Conservation (phyloP, 768 basidiomycete species). For the Lactifluus echinatus region DNA sequence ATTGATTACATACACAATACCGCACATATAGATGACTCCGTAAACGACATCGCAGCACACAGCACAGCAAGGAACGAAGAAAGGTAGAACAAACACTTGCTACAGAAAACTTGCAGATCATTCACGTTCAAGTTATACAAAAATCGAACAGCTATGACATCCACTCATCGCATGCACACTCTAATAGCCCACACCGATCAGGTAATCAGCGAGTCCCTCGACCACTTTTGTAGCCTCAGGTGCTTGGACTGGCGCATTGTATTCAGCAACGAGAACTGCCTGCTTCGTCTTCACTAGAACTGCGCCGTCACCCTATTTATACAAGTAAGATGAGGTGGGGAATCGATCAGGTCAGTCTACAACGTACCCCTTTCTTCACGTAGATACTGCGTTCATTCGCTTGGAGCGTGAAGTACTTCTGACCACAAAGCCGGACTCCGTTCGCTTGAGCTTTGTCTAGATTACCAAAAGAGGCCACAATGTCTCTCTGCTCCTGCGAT, state of each 20-base stretch:
- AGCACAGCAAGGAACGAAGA: background rate
- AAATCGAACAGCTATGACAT: background rate
- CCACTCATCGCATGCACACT: background rate
- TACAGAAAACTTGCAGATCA: background rate
- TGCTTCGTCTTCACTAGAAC: conserved; percentile 72
- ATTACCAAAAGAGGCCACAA: conserved; percentile 41
- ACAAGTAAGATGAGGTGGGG: background rate
- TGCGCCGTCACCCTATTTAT: conserved; percentile 58
- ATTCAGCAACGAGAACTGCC: conserved; percentile 78
- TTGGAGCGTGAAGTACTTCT: conserved; percentile 67
- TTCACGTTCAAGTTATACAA: conserved; percentile 1
- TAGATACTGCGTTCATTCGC: conserved; percentile 49
- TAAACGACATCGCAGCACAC: background rate
- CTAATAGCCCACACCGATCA: conserved; percentile 53
- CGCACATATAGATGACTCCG: background rate
- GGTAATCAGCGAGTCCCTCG: conserved; percentile 68
- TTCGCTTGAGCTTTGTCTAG: conserved; percentile 35
- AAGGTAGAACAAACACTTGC: background rate
- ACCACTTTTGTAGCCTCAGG: conserved; percentile 58
- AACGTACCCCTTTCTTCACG: conserved; percentile 67
- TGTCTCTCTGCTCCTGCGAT: conserved; percentile 51
- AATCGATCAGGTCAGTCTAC: background rate
- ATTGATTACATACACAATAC: conserved; percentile 2
- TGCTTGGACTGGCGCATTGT: conserved; percentile 54
- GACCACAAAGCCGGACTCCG: conserved; percentile 56